Base-by-base conservation (phyloP, 495 filamentous ascomycete genomes). In the Stereocaulon alpinum region DNA sequence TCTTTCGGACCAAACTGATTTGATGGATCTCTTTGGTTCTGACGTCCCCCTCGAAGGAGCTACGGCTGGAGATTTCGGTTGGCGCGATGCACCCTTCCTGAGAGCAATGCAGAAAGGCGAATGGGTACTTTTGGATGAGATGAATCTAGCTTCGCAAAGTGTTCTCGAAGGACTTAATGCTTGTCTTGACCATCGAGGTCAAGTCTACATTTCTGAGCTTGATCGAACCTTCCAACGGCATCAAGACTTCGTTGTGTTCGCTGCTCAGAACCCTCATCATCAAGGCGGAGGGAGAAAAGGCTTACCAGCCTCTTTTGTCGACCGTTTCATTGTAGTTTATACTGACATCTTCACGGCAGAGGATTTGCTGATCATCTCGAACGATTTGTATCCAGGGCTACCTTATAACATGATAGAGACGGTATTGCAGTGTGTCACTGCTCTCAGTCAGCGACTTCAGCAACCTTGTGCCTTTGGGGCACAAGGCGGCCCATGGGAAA, bases 141-240 rank as follows among this genome's bases (percentile, higher is more conserved):
- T 99, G 94, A 99, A 99, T 65, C 68, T 99, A 53, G 94, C 94
- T 3, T 97, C 94, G 0, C 94, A 97, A 68, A 94, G 91, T 6
- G 91, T 99, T 27, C 83, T 99, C 2, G 94, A 99, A 71, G 94
- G 94, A 61, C 76, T 99, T 18, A 99, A 99, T 65, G 91, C 93
- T 17, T 97, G 94, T 73, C 77, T 99, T 27, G 94, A 99, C 73
- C 94, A 99, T 68, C 86, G 94, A 67, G 93, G 93, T 61, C 89
- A 96, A 70, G 88, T 95, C 2, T 99, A 95, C 63, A 85, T 99
- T 61, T 84, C 94, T 0, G 94, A 99, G 66, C 79, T 99, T 11
- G 91, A 95, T 64, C 91, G 91, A 59, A 90, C 85, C 9, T 99
- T 99, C 72, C 86, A 84, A 64, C 81, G 88, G 24, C 91, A 97